Evolutionary conservation across 2,329 filamentous ascomycete genomes (phyloP), one percentile per base, ranked within the genome.

Genomic region (Fusarium sp.): DNA sequence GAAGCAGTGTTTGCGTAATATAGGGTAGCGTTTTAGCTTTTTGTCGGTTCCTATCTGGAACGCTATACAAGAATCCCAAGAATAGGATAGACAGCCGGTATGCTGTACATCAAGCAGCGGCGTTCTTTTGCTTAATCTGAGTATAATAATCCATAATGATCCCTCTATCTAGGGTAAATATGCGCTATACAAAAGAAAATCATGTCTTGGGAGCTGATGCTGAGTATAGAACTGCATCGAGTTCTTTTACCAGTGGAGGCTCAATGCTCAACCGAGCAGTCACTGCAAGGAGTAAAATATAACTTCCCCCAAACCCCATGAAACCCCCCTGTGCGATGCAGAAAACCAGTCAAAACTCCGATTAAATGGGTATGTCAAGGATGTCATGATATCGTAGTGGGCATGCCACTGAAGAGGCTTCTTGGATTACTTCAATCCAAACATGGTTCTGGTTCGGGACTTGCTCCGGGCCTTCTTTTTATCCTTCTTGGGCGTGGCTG

Each of bases 361-460:
- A 61, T 70, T 73, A 71, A 68, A 74, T 77, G 73, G 67, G 70
- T 71, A 77, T 71, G 71, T 71, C 69, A 63, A 68, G 73, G 67
- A 72, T 66, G 63, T 77, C 71, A 77, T 73, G 56, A 75, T 75
- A 72, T 74, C 72, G 75, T 55, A 65, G 56, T 69, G 65, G 57
- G 51, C 68, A 59, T 66, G 40, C 70, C 65, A 49, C 41, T 58
- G 35, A 62, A 59, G 46, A 40, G 53, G 46, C 43, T 47, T 20
- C 26, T 51, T 15, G 26, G 48, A 33, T 59, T 52, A 74, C 65
- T 82, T 83, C 45, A 77, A 73, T 65, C 89, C 86, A 78, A 95
- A 95, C 73, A 95, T 90, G 64, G 87, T 88, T 71, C 92, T 85
- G 48, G 90, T 89, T 66, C 90, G 89, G 28, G 91, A 93, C 80